Percentiles rank a stretch among this genome's conserved stretches.
Conservation (phyloP, 768 basidiomycete genomes). For the Mycena albidolilacea region DNA sequence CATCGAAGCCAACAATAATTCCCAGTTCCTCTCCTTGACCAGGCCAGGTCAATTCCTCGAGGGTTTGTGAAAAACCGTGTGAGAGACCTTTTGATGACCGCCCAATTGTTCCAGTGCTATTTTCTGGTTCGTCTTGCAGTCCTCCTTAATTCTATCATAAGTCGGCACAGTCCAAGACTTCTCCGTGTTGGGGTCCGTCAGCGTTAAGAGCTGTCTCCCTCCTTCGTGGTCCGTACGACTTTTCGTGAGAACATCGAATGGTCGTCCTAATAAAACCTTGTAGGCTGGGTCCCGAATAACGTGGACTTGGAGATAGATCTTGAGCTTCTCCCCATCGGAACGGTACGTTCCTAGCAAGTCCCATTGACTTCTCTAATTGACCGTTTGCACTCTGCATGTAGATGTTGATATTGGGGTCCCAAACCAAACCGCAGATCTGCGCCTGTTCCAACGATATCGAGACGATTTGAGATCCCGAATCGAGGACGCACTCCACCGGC, state of each 20-base stretch:
- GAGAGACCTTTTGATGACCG: neutral
- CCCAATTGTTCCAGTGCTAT: neutral
- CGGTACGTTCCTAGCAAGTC: conserved; percentile 46
- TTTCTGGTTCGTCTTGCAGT: neutral
- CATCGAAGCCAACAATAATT: conserved; percentile 12
- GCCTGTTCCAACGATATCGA: conserved; percentile 42
- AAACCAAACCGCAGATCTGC: conserved; percentile 30
- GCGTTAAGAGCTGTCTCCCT: conserved; percentile 42
- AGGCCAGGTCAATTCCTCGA: conserved; percentile 21
- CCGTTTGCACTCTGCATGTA: conserved; percentile 49
- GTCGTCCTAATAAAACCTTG: conserved; percentile 43
- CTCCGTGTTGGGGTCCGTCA: conserved; percentile 45
- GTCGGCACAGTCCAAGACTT: conserved; percentile 23
- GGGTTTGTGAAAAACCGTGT: conserved; percentile 25
- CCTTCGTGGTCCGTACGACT: conserved; percentile 39
- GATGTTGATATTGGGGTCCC: conserved; percentile 42
- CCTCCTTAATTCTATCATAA: conserved; percentile 5
- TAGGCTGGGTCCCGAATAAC: too few species aligned
- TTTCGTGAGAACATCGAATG: conserved; percentile 47
- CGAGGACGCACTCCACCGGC: conserved; percentile 44
- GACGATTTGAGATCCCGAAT: conserved; percentile 49
- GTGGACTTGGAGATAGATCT: too few species aligned
- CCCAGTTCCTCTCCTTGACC: too few species aligned
- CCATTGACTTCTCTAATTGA: conserved; percentile 41
- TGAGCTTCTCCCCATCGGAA: conserved; percentile 6